phyloP scores from a whole-genome alignment of 176 grass and related monocot species.

The Hordeum marinum region DNA sequence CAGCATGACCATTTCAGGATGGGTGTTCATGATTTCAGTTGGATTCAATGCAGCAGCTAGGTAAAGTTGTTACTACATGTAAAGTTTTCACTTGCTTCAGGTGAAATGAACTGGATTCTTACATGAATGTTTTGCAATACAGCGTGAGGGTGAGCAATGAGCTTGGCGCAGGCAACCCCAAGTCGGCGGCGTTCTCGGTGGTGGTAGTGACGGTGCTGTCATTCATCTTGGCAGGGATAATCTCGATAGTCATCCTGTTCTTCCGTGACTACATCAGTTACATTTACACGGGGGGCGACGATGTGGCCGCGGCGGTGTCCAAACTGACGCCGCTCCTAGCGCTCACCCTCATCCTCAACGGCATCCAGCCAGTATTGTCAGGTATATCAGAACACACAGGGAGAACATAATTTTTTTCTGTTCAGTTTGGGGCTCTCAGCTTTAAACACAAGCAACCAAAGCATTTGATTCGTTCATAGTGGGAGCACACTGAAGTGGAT shows the following conservation, averaged over 20 bases:
- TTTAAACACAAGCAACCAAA: neutral
- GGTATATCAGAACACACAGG: neutral
- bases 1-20: constrained; percentile 78
- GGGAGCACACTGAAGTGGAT: neutral
- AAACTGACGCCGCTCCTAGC: constrained; percentile 43
- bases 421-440: neutral
- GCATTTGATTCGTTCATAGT: neutral
- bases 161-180: constrained; percentile 38
- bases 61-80: neutral
- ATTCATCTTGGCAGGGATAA: constrained; percentile 11
- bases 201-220: constrained; percentile 35
- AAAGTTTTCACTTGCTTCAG: neutral
- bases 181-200: constrained; percentile 45
- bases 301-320: constrained; percentile 39
- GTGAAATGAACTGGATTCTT: neutral
- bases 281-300: constrained; percentile 52
- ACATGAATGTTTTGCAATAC: neutral
- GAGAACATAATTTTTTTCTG: neutral
- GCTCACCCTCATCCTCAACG: constrained; percentile 57
- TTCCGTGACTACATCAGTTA: constrained; percentile 40
- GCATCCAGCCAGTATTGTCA: constrained; percentile 66
- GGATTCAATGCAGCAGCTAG: constrained; percentile 89
- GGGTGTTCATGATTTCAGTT: constrained; percentile 81
- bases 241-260: constrained; percentile 31
- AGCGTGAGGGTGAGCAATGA: constrained; percentile 55